Evolutionary conservation across 768 basidiomycete genomes (phyloP), one percentile per base, ranked within the genome.

Genomic region (Auricularia cornea): DNA sequence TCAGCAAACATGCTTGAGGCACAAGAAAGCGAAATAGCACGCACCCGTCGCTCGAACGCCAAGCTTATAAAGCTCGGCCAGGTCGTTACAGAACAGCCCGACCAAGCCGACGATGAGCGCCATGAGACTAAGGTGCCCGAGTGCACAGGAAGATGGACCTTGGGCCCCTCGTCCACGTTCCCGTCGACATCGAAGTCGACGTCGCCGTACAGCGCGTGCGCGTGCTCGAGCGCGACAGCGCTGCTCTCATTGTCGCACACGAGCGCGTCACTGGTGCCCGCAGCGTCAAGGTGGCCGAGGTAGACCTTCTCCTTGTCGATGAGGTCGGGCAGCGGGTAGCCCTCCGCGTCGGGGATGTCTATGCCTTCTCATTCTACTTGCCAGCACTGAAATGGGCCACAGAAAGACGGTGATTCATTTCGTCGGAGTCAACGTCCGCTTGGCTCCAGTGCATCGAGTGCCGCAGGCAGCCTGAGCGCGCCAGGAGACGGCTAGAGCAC

Each of bases 261-360:
- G 2, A 83, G 77, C 32, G 81, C 84, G 69, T 98, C 94, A 69
- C 91, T 93, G 33, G 80, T 81, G 0, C 77, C 76, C 0, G 94
- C 96, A 64, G 89, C 83, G 0, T 77, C 77, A 3, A 98, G 78
- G 20, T 93, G 85, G n/a, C 69, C 76, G 14, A 86, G 81, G 69
- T 94, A 95, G 60, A 86, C 81, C 65, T 82, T 77, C 20, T 87
- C 87, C 68, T 90, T 90, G 62, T 81, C 79, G 20, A 87, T 81
- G 6, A 96, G 79, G 30, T 89, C 85, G 23, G 75, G 72, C 65
- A 96, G 97, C 28, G 90, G 92, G 68, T 90, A 83, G 68, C 89
- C 90, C 74, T 97, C 95, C 52, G 83, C 85, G 68, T 96, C 94
- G n/a, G 98, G 76, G 26, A 95, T 84, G 68, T 94, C 93, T 78